phyloP scores from a whole-genome alignment of 768 basidiomycete species.

The Boletus rubescentipes region DNA sequence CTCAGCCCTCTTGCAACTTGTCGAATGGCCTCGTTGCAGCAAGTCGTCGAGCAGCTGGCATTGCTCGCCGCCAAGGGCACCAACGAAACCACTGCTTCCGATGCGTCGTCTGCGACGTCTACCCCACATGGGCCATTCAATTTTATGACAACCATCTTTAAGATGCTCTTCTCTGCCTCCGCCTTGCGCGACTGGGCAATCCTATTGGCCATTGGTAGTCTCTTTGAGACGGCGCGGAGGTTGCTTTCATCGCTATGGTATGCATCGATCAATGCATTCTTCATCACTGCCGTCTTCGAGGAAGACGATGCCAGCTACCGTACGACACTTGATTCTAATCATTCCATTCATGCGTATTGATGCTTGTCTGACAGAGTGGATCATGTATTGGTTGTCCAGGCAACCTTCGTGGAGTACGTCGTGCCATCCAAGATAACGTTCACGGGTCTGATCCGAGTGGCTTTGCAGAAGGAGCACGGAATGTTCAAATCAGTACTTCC shows the following conservation, averaged over 20 bases:
- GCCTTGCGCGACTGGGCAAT: conserved; percentile 65
- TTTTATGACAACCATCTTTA: conserved; percentile 37
- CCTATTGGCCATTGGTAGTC: conserved; percentile 59
- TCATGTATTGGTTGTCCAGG: conserved; percentile 66
- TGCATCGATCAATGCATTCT: conserved; percentile 49
- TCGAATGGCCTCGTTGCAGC: conserved; percentile 28
- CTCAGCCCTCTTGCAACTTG: not conserved
- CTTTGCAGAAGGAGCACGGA: conserved; percentile 39
- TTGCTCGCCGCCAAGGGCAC: conserved; percentile 20
- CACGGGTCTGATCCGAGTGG: not conserved
- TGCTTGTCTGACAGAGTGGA: conserved; percentile 50
- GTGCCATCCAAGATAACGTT: not conserved
- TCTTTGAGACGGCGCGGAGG: conserved; percentile 59
- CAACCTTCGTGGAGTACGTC: conserved; percentile 59
- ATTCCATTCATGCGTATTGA: not conserved
- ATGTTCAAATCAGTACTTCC: conserved; percentile 50
- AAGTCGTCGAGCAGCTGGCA: conserved; percentile 30
- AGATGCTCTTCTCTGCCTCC: conserved; percentile 50
- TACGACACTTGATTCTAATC: conserved; percentile 30
- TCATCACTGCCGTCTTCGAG: conserved; percentile 61
- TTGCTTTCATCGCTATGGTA: conserved; percentile 42
- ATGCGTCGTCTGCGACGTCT: conserved; percentile 12
- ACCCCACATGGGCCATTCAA: conserved; percentile 20
- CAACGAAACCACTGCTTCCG: conserved; percentile 11
- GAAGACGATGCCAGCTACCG: conserved; percentile 58